Evolutionary conservation across 1,284 basidiomycete species (phyloP), one percentile per base, ranked within the genome.

Genomic region (Pascua guehoae): DNA sequence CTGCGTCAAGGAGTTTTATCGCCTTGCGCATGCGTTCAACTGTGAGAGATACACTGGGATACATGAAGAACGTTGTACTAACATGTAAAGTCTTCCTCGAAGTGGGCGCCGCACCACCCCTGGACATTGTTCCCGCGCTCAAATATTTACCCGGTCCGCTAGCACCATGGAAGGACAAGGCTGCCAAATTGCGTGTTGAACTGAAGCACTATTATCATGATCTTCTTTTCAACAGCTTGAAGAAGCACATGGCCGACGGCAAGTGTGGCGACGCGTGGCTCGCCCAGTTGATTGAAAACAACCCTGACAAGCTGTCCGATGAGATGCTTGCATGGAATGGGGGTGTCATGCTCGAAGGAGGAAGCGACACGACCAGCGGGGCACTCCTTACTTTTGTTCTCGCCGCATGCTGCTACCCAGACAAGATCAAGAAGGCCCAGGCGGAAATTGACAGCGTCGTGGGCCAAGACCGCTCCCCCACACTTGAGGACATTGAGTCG

Each of bases 1-100:
- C 49, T 49, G 37, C 12, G 54, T 55, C 16, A 55, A 55, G 48
- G 54, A 55, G 54, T 55, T 55, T 17, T 55, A 55, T 44, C 48
- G 54, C 10, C 49, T 55, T 8, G 54, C 50, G 39, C 54, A 55
- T n/a, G 54, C 54, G 5, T 55, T 55, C 49, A 55, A 51, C 43
- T 55, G 54, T 55, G 24, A 46, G 24, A 46, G 54, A 41, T 12
- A 41, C 18, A 11, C 11, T 10, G 7, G n/a, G 24, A 32, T 32
- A 32, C 24, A 4, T 32, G 24, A 32, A 32, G 24, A 11, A 11
- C 12, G 11, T 2, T 11, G 32, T 47, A 12, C 47, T 49, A 41
- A 40, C 49, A 17, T 32, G 24, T 32, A 32, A 32, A 55, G 54
- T 55, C 49, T 55, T 55, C 48, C 48, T 55, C 24, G 54, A 55